phyloP scores from a whole-genome alignment of 768 basidiomycete genomes.

The Phanerodontia chrysosporium region DNA sequence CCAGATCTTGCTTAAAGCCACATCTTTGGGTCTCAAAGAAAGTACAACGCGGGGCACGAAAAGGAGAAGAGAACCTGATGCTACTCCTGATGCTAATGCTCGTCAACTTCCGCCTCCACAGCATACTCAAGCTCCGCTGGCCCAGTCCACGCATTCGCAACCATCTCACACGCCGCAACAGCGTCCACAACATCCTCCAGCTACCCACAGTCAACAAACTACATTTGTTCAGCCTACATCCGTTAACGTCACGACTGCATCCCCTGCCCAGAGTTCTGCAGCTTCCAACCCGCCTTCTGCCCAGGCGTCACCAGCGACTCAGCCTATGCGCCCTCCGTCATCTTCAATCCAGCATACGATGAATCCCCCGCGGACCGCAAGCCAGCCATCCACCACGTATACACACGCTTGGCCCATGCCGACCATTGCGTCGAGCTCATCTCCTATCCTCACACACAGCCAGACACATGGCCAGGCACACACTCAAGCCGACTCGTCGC shows the following conservation, averaged over 20 bases:
- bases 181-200: constrained; percentile 20
- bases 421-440: constrained; percentile 56
- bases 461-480: constrained; percentile 18
- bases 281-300: constrained; percentile 17
- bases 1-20: constrained; percentile 81
- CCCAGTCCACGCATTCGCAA: constrained; percentile 19
- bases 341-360: constrained; percentile 32
- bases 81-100: constrained; percentile 19
- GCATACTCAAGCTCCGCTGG: not conserved
- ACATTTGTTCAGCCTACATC: constrained; percentile 24
- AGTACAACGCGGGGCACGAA: constrained; percentile 63
- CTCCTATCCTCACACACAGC: constrained; percentile 48
- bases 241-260: not conserved
- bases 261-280: constrained; percentile 32
- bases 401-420: constrained; percentile 65
- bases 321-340: constrained; percentile 12
- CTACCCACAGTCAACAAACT: constrained; percentile 25
- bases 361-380: constrained; percentile 32
- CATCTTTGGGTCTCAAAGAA: constrained; percentile 71
- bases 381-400: not conserved
- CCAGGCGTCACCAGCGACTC: constrained; percentile 10
- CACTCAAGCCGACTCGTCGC: constrained; percentile 20
- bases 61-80: constrained; percentile 44
- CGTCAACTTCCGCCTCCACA: constrained; percentile 22
- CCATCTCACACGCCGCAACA: constrained; percentile 22